These are phyloP conservation scores for Saturnispora zaruensis DNA, from an alignment of 805 yeast genomes.

Conservation along the genomic window DNA sequence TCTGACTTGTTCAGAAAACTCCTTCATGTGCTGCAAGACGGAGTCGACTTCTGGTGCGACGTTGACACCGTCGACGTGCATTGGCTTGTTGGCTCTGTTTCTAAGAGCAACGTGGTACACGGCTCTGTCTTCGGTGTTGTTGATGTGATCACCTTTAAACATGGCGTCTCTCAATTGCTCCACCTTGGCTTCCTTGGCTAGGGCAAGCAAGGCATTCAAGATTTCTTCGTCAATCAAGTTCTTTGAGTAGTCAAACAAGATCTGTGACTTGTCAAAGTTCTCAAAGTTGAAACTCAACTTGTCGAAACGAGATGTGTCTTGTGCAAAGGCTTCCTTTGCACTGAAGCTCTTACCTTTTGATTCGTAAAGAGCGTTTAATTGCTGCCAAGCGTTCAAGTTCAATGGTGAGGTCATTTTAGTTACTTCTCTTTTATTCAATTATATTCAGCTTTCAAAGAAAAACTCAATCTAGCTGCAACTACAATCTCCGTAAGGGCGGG, in stretches of 20 bases:
- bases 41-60: conserved; percentile 88
- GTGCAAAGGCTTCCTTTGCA: conserved; percentile 68
- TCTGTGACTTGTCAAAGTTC: conserved; percentile 81
- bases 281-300: conserved; percentile 70
- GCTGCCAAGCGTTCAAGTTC: conserved; percentile 79
- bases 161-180: conserved; percentile 80
- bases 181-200: conserved; percentile 87
- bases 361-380: conserved; percentile 64
- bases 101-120: conserved; percentile 96
- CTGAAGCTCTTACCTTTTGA: conserved; percentile 59
- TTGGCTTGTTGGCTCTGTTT: conserved; percentile 76
- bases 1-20: conserved; percentile 82
- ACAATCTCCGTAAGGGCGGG: too few relatives aligned
- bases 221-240: conserved; percentile 86
- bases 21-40: conserved; percentile 93
- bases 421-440: neutral
- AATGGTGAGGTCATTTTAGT: conserved; percentile 26
- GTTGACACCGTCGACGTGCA: conserved; percentile 83
- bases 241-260: conserved; percentile 92
- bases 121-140: conserved; percentile 93
- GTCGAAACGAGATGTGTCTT: conserved; percentile 66
- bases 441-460: neutral
- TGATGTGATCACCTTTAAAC: conserved; percentile 91
- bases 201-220: conserved; percentile 51
- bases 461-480: too few relatives aligned